These are phyloP conservation scores for Diaporthe batatas DNA, from an alignment of 2,329 filamentous ascomycete species.

Conservation along the genomic window DNA sequence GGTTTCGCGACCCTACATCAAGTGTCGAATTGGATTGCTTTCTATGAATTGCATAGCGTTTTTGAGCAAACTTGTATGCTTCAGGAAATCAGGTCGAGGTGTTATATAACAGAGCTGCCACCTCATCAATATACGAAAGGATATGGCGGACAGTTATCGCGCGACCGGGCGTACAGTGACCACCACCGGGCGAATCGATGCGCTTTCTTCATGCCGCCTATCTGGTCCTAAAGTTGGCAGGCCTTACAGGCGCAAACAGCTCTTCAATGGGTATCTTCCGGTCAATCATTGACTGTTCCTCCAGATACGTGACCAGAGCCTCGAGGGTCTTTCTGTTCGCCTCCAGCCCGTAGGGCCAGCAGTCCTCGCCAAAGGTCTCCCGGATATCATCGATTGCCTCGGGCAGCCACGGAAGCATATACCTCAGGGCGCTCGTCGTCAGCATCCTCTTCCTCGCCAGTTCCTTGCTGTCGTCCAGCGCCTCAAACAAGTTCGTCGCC, in stretches of 20 bases:
- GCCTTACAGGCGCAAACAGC: conserved; percentile 37
- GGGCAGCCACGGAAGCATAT: conserved; percentile 54
- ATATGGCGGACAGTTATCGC: not conserved
- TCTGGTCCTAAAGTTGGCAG: conserved; percentile 7
- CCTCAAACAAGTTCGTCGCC: conserved; percentile 50
- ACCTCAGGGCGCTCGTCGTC: conserved; percentile 47
- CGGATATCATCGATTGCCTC: conserved; percentile 51
- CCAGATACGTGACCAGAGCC: conserved; percentile 48
- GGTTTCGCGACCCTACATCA: not conserved
- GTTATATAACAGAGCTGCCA: not conserved
- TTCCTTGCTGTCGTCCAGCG: conserved; percentile 51
- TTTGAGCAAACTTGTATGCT: not conserved
- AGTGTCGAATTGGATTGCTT: fast-evolving
- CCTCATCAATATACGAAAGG: not conserved
- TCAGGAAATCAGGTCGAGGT: not conserved
- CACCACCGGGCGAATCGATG: not conserved
- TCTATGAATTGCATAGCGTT: too few relatives aligned
- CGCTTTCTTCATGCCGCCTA: not conserved
- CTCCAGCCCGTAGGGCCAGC: conserved; percentile 52
- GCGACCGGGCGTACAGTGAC: too few relatives aligned
- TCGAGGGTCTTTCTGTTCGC: conserved; percentile 51
- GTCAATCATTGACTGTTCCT: conserved; percentile 51
- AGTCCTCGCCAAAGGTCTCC: conserved; percentile 52
- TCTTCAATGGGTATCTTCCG: conserved; percentile 48
- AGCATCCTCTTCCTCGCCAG: conserved; percentile 49